These are phyloP conservation scores for Tripterygium wilfordii DNA, from an alignment of 177 flowering plant species.

Conservation along the genomic window DNA sequence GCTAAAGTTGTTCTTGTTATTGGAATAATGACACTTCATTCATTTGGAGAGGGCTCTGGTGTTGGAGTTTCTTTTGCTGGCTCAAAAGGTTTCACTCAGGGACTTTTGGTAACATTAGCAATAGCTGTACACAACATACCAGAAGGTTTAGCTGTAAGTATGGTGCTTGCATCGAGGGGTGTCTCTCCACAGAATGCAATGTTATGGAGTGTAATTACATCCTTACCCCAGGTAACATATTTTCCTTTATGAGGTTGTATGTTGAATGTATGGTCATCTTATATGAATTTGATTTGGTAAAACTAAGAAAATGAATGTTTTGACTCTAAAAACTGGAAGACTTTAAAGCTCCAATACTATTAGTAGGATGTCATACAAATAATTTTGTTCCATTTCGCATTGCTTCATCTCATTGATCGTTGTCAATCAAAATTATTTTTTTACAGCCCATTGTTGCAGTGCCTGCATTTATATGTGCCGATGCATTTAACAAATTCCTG, in stretches of 20 bases:
- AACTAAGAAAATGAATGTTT: too few relatives aligned
- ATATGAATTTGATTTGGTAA: too few relatives aligned
- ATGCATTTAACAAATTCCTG: constrained; percentile 84
- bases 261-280: too few relatives aligned
- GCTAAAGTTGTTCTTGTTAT: constrained; percentile 87
- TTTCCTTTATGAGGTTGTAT: not conserved
- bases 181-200: constrained; percentile 98
- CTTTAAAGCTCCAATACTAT: too few relatives aligned
- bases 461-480: constrained; percentile 94
- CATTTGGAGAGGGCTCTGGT: constrained; percentile 99
- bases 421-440: not conserved
- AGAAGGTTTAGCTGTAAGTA: constrained; percentile 98
- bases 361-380: too few relatives aligned
- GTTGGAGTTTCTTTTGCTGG: constrained; percentile 99
- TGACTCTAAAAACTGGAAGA: too few relatives aligned
- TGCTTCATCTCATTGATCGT: not conserved
- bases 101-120: constrained; percentile 89
- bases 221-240: constrained; percentile 82
- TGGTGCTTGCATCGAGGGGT: constrained; percentile 93
- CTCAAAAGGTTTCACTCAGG: constrained; percentile 93
- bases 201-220: constrained; percentile 98
- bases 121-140: constrained; percentile 99
- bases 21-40: constrained; percentile 99
- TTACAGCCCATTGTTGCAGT: constrained; percentile 97
- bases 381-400: too few relatives aligned